These are phyloP conservation scores for Citrus medica DNA, from an alignment of 345 rosid genomes.

Conservation along the genomic window DNA sequence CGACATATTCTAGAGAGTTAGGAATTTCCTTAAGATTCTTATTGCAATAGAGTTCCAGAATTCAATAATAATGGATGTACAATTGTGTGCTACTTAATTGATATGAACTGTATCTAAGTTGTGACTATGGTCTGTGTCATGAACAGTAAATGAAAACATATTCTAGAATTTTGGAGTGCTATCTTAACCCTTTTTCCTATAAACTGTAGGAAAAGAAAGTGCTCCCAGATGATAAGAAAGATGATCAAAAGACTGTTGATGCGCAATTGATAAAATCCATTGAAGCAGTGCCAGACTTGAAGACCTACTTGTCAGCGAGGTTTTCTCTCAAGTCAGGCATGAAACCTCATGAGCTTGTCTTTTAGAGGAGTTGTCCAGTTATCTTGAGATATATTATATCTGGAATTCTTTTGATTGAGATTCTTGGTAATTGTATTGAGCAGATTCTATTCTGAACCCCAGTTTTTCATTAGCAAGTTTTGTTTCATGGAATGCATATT, in stretches of 20 bases:
- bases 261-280: slow-evolving; percentile 54
- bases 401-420: neutral
- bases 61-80: neutral
- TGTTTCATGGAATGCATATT: neutral
- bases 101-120: neutral
- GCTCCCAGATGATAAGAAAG: slow-evolving; percentile 69
- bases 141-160: neutral
- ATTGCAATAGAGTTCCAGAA: neutral
- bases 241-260: slow-evolving; percentile 77
- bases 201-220: slow-evolving; percentile 53
- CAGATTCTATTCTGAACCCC: neutral
- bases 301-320: slow-evolving; percentile 67
- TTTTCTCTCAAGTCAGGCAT: slow-evolving; percentile 74
- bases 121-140: neutral
- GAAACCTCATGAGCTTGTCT: slow-evolving; percentile 81
- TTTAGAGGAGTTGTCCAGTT: slow-evolving; percentile 30
- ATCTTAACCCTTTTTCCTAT: neutral
- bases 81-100: neutral
- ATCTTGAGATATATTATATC: neutral
- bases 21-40: neutral
- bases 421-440: neutral
- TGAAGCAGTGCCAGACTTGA: slow-evolving; percentile 66
- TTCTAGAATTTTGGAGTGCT: neutral
- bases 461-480: neutral
- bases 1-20: no score